Evolutionary conservation across 1,139 yeast species (phyloP).

Genomic region (Yamadazyma buinensis): DNA sequence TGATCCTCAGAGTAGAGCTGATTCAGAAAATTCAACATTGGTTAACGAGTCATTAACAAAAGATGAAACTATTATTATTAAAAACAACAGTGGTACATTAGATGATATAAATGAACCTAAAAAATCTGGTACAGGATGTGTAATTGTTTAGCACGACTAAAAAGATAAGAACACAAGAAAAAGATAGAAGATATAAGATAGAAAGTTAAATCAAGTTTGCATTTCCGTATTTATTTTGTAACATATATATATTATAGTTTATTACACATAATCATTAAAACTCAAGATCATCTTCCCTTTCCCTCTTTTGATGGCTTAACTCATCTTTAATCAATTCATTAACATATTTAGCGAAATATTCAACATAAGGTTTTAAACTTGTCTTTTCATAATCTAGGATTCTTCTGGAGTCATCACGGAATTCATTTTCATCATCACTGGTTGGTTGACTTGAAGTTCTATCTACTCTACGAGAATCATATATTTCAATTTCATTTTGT

Average conservation of each 20-base stretch:
- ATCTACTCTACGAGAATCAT: slow-evolving; percentile 32
- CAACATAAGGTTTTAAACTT: slow-evolving; percentile 68
- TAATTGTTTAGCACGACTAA: slow-evolving; percentile 1
- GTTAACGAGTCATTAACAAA: slow-evolving; percentile 7
- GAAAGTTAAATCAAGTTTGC: neutral
- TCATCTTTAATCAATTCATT: slow-evolving; percentile 55
- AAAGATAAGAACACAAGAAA: too few species aligned
- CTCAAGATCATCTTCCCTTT: slow-evolving; percentile 34
- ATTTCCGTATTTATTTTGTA: neutral
- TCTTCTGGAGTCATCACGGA: slow-evolving; percentile 13
- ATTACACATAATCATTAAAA: slow-evolving; percentile 16
- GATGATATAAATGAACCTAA: slow-evolving; percentile 25
- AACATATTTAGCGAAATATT: slow-evolving; percentile 66
- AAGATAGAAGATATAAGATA: neutral
- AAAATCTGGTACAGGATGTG: slow-evolving; percentile 2
- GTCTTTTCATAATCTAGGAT: slow-evolving; percentile 59
- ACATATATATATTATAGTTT: slow-evolving; percentile 1
- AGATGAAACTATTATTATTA: slow-evolving; percentile 34
- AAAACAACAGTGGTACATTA: slow-evolving; percentile 36
- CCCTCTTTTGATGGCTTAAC: slow-evolving; percentile 42
- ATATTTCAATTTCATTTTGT: slow-evolving; percentile 50
- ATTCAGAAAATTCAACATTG: slow-evolving; percentile 12
- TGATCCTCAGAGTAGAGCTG: slow-evolving; percentile 7
- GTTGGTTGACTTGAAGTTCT: slow-evolving; percentile 24
- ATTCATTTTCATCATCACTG: slow-evolving; percentile 22